Percentiles rank a stretch among this genome's conserved stretches.
These are phyloP conservation scores for Pleurotus cornucopiae DNA, from an alignment of 768 basidiomycete species.

Conservation along the genomic window DNA sequence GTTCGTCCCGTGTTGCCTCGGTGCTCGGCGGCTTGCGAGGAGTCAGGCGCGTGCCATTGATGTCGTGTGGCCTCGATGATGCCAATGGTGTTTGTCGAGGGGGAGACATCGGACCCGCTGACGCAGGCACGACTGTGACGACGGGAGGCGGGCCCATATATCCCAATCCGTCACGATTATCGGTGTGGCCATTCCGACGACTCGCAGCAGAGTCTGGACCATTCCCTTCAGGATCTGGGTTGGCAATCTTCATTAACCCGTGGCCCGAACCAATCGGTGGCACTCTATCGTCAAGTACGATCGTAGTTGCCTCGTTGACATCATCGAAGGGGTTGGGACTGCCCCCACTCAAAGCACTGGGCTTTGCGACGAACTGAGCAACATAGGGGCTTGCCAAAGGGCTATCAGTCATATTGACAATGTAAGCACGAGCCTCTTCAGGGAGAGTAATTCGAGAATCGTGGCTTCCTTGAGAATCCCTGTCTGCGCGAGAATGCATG, in stretches of 20 bases:
- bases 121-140: constrained; percentile 12
- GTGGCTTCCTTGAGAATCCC: constrained; percentile 22
- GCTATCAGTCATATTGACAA: constrained; percentile 63
- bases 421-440: constrained; percentile 73
- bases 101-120: not conserved
- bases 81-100: constrained; percentile 18
- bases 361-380: constrained; percentile 30
- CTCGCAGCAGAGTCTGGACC: not conserved
- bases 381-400: constrained; percentile 51
- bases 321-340: constrained; percentile 5
- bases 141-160: not conserved
- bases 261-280: not conserved
- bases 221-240: not conserved
- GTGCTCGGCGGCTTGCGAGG: not conserved
- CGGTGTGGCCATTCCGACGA: not conserved
- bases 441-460: constrained; percentile 70
- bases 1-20: constrained; percentile 7
- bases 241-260: not conserved
- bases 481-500: constrained; percentile 7
- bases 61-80: constrained; percentile 13
- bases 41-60: constrained; percentile 1
- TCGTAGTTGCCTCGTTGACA: not conserved
- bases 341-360: constrained; percentile 9
- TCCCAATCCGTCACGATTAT: not conserved
- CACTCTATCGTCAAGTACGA: not conserved